phyloP scores from a whole-genome alignment of 345 rosid genomes.

The Brassica cretica region DNA sequence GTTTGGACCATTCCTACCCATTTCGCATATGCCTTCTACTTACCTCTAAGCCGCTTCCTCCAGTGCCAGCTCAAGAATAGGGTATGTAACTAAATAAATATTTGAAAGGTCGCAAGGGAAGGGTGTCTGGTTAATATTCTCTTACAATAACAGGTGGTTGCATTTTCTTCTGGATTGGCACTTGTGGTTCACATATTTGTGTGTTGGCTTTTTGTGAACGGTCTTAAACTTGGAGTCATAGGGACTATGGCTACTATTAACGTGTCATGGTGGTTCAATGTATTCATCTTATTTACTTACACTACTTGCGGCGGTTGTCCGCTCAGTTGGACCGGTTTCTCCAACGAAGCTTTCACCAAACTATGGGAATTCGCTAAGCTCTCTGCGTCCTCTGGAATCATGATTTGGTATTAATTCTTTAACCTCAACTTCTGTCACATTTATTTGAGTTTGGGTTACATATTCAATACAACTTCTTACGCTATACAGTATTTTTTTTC shows the following conservation, averaged over 20 bases:
- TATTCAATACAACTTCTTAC: not conserved
- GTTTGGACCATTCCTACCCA: slow-evolving; percentile 66
- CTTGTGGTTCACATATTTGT: slow-evolving; percentile 54
- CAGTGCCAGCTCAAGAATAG: slow-evolving; percentile 54
- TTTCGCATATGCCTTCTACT: slow-evolving; percentile 73
- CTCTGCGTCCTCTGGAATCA: slow-evolving; percentile 79
- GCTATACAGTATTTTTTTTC: not conserved
- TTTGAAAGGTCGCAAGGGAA: not conserved
- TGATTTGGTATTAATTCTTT: slow-evolving; percentile 59
- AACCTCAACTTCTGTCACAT: no score
- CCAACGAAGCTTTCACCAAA: slow-evolving; percentile 69
- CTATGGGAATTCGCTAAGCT: slow-evolving; percentile 76
- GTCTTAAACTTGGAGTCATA: slow-evolving; percentile 53
- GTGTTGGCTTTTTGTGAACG: slow-evolving; percentile 66
- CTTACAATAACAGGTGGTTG: slow-evolving; percentile 41
- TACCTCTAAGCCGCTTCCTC: slow-evolving; percentile 70
- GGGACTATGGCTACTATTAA: slow-evolving; percentile 59
- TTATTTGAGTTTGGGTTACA: not conserved
- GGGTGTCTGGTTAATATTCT: not conserved
- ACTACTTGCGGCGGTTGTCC: slow-evolving; percentile 27
- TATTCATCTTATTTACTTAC: slow-evolving; percentile 46
- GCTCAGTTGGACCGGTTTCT: slow-evolving; percentile 74
- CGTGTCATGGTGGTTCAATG: slow-evolving; percentile 74
- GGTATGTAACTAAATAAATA: slow-evolving; percentile 1
- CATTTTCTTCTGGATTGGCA: slow-evolving; percentile 50